Evolutionary conservation across 768 basidiomycete genomes (phyloP).

Genomic region (Tricholoma sp.): DNA sequence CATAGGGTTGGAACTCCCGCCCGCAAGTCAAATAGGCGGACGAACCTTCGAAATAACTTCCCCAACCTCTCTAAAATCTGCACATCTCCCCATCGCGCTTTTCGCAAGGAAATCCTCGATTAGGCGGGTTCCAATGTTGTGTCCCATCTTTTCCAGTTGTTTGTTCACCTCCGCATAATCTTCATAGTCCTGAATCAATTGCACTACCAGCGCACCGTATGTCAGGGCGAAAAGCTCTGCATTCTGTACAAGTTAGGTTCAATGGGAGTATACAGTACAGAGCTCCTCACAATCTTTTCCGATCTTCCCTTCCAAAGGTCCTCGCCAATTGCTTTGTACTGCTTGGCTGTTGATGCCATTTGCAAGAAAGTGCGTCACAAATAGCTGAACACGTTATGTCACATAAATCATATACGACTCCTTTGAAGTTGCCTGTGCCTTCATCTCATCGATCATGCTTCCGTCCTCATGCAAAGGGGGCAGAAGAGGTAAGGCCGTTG

Average conservation of each 20-base stretch:
- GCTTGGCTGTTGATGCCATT: constrained; percentile 75
- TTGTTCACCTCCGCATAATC: constrained; percentile 94
- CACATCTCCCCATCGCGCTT: constrained; percentile 85
- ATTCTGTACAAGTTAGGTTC: constrained; percentile 53
- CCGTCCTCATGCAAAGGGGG: neutral
- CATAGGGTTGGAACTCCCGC: neutral
- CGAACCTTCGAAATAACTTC: constrained; percentile 92
- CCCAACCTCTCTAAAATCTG: constrained; percentile 91
- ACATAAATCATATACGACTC: too few relatives aligned
- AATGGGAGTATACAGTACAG: constrained; percentile 1
- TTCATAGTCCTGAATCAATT: constrained; percentile 98
- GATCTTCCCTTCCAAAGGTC: constrained; percentile 93
- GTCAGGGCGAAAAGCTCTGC: constrained; percentile 96
- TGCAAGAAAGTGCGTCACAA: constrained; percentile 7
- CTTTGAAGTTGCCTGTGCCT: too few relatives aligned
- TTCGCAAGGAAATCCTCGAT: constrained; percentile 98
- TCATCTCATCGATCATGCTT: neutral
- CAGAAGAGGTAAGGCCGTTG: too few relatives aligned
- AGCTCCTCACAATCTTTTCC: constrained; percentile 81
- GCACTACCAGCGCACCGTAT: constrained; percentile 96
- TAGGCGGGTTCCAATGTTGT: constrained; percentile 92
- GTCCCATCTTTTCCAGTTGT: constrained; percentile 99
- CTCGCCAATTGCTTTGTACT: constrained; percentile 86
- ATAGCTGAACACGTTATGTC: constrained; percentile 22
- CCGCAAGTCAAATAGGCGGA: constrained; percentile 1